Base-by-base conservation (phyloP, 1,284 basidiomycete genomes). In the Leccinum solheimii region DNA sequence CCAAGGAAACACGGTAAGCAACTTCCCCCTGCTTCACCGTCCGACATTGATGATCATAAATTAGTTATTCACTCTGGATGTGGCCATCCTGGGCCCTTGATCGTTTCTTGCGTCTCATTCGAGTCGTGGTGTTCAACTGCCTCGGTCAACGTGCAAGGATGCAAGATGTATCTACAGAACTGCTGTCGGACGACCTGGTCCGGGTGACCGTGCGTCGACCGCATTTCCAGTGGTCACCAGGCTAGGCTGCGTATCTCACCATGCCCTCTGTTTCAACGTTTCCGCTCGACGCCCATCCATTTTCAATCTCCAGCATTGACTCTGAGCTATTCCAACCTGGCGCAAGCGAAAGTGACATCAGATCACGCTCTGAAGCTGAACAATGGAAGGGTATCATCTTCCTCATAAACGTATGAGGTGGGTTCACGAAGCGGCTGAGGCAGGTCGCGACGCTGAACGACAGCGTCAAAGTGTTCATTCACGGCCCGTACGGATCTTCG, bases 41-140 rank as follows among this genome's bases (percentile, higher is more conserved):
- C 14, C 5, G 27, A 30, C 19, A 27, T 13, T 57, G 62, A 60
- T 60, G 11, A 14, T n/a, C 10, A 1, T 27, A 30, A 19, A 48
- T 57, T 1, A 66, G 66, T 16, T 66, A 69, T 23, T 64, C 68
- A 3, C 63, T 74, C 61, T 82, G 81, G 64, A 67, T 84, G 27
- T 84, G 83, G 83, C 85, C 86, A 4, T 78, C 80, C 2, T 91
- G 88, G 88, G 86, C 77, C 0, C 70, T 88, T 53, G 89, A 91
- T 70, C 82, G 88, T 27, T 60, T 82, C 43, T 66, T 87, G 59
- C 83, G 87, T 13, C 23, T 80, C 16, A 62, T 78, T 10, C 83
- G 86, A 16, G 70, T 88, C 6, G 64, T 84, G 53, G 63, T 80
- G 38, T 79, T 80, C 75, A 90, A 89, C 74, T 64, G 73, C 55